Base-by-base conservation (phyloP, 1,284 basidiomycete species). In the Cutaneotrichosporon cavernicola region DNA sequence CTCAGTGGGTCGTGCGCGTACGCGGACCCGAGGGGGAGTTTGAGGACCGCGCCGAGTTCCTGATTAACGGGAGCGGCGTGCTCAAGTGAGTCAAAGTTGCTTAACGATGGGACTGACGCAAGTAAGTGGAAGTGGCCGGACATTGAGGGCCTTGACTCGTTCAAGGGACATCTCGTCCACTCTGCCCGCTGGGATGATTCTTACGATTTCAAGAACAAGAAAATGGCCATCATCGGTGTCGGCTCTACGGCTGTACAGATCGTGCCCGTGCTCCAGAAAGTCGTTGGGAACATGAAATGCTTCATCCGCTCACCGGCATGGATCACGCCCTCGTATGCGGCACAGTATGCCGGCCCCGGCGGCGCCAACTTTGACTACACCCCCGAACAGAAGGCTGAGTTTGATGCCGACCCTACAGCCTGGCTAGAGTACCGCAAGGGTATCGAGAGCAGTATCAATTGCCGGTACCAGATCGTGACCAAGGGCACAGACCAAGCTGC, bases 31-130 rank as follows among this genome's bases (percentile, higher is more conserved):
- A 55, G 0, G 70, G 67, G 1, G n/a, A 60, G 16, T 62, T 66
- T 13, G 61, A 60, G 16, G 75, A 77, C 55, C 46, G 43, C 11
- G 66, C 65, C 34, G 73, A 78, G 59, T 66, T 77, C 52, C 66
- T 78, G 43, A 63, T 77, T 47, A 74, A 74, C 61, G 75, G 68
- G 21, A 68, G 59, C 2, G 76, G 75, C 2, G 58, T 73, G 5
- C 46, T 67, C 26, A 53, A 53, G 51, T 53, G 51, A 53, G n/a
- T 11, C 9, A 7, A 6, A 51, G 21, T 26, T 26, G 31, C 38
- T 14, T 14, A 11, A 11, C 38, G 5, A 7, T 5, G 10, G 11
- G 51, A 31, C 51, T 53, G 51, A 53, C 30, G 18, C 16, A 4
- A 62, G 60, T 60, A 67, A 63, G 11, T 73, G 72, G 64, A 68